A percentile compares a stretch with the other conserved stretches of the same genome.
These are phyloP conservation scores for Didymellaceae sp. DNA, from an alignment of 2,329 filamentous ascomycete species.

Conservation along the genomic window DNA sequence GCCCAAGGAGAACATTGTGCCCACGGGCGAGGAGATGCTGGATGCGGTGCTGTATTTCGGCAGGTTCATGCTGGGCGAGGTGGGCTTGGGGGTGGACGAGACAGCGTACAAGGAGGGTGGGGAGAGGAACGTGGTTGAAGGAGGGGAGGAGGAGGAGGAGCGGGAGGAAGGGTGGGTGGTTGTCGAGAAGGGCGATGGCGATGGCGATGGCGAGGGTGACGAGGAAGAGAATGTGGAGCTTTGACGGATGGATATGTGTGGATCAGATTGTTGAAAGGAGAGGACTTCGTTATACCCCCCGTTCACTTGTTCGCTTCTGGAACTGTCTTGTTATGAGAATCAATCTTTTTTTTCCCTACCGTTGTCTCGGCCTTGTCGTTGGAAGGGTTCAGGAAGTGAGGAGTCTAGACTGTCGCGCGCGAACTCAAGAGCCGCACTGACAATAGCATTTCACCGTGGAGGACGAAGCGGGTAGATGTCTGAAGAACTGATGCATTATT, in stretches of 20 bases:
- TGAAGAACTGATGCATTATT: no score
- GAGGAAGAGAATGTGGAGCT: slow-evolving; percentile 4
- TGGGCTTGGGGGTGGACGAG: slow-evolving; percentile 35
- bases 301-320: neutral
- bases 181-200: neutral
- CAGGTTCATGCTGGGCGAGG: slow-evolving; percentile 69
- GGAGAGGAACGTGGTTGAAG: neutral
- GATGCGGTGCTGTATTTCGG: slow-evolving; percentile 84
- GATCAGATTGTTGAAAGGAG: neutral
- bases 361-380: no score
- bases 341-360: no score
- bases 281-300: slow-evolving; percentile 8
- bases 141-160: neutral
- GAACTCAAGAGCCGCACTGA: no score
- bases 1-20: slow-evolving; percentile 84
- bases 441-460: no score
- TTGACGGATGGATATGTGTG: neutral
- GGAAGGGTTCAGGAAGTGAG: no score
- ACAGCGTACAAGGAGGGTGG: neutral
- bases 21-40: slow-evolving; percentile 86
- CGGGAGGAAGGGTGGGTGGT: neutral
- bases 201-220: neutral
- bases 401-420: no score
- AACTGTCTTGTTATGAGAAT: no score
- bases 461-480: no score